phyloP scores from a whole-genome alignment of 495 filamentous ascomycete genomes.

The Aspergillus bridgeri region DNA sequence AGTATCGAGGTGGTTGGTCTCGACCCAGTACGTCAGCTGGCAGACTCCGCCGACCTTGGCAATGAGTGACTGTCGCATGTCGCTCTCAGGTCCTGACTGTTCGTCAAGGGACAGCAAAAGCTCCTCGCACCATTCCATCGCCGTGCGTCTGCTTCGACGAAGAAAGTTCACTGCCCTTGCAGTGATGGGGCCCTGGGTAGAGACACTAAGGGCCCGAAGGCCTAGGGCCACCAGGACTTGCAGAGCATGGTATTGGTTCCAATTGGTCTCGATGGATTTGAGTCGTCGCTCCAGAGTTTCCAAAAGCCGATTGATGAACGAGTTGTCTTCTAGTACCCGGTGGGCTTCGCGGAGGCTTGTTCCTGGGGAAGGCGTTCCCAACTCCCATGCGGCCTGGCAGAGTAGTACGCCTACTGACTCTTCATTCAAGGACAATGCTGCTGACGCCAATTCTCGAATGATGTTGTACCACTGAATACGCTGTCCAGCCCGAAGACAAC shows the following conservation, averaged over 20 bases:
- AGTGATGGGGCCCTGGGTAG: constrained; percentile 2
- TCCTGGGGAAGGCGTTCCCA: constrained; percentile 25
- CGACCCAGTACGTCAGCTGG: constrained; percentile 32
- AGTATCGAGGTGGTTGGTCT: constrained; percentile 18
- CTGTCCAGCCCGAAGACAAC: constrained; percentile 41
- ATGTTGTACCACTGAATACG: constrained; percentile 52
- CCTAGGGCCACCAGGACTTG: constrained; percentile 34
- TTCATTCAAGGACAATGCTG: constrained; percentile 40
- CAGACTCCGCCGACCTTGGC: constrained; percentile 27
- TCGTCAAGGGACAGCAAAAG: neutral
- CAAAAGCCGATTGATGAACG: constrained; percentile 17
- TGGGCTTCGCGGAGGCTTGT: constrained; percentile 19
- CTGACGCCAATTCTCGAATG: constrained; percentile 20
- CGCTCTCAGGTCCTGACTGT: constrained; percentile 1
- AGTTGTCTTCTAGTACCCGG: constrained; percentile 15
- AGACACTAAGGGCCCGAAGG: constrained; percentile 34
- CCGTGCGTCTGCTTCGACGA: constrained; percentile 9
- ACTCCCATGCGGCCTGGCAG: constrained; percentile 45
- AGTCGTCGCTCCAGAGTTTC: constrained; percentile 22
- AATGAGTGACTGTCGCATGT: constrained; percentile 22
- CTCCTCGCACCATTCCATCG: constrained; percentile 11
- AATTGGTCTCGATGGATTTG: constrained; percentile 38
- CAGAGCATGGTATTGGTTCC: constrained; percentile 38
- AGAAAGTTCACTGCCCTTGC: constrained; percentile 11
- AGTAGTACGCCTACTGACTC: constrained; percentile 37